Conservation (phyloP, 1,139 yeast species). For the Sporopachydermia cereana region DNA sequence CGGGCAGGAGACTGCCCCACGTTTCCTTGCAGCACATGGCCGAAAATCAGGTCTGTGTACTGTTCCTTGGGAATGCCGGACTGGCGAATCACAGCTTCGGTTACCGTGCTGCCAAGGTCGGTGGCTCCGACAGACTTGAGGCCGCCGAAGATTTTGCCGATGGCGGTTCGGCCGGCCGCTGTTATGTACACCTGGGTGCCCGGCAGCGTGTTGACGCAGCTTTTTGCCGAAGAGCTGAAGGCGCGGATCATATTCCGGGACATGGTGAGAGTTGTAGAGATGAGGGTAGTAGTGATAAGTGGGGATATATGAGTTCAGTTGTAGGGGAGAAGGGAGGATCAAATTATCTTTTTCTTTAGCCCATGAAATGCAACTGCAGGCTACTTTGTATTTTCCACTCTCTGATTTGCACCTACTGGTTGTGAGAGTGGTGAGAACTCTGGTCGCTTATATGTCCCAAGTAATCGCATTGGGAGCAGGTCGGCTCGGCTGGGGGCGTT, state of each 20-base stretch:
- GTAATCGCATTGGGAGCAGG: no score
- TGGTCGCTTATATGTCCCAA: no score
- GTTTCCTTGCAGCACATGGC: conserved; percentile 48
- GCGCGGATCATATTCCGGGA: background rate
- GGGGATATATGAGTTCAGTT: no score
- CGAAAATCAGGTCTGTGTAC: conserved; percentile 25
- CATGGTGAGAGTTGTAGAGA: background rate
- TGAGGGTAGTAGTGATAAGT: no score
- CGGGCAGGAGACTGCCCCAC: conserved; percentile 57
- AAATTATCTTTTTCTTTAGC: no score
- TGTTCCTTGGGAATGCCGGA: conserved; percentile 42
- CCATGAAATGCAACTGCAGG: no score
- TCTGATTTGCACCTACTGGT: no score
- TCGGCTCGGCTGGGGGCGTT: no score
- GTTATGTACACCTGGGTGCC: conserved; percentile 34
- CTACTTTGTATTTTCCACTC: no score
- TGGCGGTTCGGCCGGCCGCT: conserved; percentile 45
- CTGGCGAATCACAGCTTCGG: conserved; percentile 41
- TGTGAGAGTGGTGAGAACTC: no score
- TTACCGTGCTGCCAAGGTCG: conserved; percentile 47
- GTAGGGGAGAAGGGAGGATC: no score
- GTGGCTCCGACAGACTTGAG: conserved; percentile 38
- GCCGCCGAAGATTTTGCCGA: conserved; percentile 46
- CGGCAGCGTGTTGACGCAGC: background rate
- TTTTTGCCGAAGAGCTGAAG: background rate